A percentile compares a stretch with the other conserved stretches of the same genome.
Conservation (phyloP, 2,329 filamentous ascomycete species). For the Ustulina deusta region DNA sequence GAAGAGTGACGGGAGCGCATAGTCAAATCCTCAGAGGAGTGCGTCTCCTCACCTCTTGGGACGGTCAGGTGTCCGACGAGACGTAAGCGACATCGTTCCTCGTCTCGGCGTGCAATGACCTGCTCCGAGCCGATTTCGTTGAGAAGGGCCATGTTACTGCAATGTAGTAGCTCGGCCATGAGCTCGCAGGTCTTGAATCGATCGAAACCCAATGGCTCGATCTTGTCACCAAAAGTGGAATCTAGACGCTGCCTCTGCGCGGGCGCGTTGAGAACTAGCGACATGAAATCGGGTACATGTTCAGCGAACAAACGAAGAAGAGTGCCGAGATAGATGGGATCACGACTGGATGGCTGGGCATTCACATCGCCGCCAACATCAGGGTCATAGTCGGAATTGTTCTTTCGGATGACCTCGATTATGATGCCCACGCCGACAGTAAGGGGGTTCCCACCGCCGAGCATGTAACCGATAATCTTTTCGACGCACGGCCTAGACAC, state of each 20-base stretch:
- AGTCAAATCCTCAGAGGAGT: conserved; percentile 71
- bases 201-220: conserved; percentile 96
- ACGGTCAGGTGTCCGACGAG: conserved; percentile 78
- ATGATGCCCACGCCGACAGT: conserved; percentile 97
- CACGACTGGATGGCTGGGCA: conserved; percentile 82
- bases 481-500: conserved; percentile 88
- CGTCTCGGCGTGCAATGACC: conserved; percentile 82
- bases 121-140: conserved; percentile 93
- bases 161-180: conserved; percentile 97
- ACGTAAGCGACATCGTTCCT: conserved; percentile 83
- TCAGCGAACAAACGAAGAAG: conserved; percentile 89
- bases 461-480: conserved; percentile 89
- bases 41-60: conserved; percentile 55
- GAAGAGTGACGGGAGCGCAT: conserved; percentile 66
- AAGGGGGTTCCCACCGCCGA: conserved; percentile 90
- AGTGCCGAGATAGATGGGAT: conserved; percentile 95
- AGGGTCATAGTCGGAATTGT: conserved; percentile 98
- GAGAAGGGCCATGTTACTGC: conserved; percentile 96
- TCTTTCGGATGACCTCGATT: conserved; percentile 98
- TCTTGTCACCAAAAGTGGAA: conserved; percentile 89
- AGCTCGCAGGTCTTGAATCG: conserved; percentile 98
- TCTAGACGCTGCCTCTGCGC: conserved; percentile 79
- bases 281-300: conserved; percentile 94
- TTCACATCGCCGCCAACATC: conserved; percentile 87
- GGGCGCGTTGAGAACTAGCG: conserved; percentile 82